Base-by-base conservation (phyloP, 1,139 yeast species). In the Sugiyamaella sp. region DNA sequence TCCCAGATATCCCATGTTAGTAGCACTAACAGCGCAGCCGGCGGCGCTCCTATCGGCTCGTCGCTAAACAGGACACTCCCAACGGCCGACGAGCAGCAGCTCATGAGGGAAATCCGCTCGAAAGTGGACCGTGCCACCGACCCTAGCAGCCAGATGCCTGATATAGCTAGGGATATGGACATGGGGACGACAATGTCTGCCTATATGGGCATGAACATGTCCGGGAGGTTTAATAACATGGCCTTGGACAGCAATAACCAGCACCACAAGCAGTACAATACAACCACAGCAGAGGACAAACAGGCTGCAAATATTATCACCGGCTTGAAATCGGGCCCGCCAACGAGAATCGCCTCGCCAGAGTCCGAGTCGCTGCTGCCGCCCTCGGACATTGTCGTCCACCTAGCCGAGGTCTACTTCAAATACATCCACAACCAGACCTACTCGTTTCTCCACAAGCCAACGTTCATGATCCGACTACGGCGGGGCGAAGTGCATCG, bases 351-450 rank as follows among this genome's bases (percentile, higher is more conserved):
- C 19, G 9, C 20, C 3, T 27, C 44, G 10, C 33, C 42, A 2
- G 45, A 46, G 17, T 2, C 39, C 16, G 50, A 46, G 4, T 25
- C 49, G 10, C 24, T 41, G 29, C 47, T 57, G 33, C 62, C 62
- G 9, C 58, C 61, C 2, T 20, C 52, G 49, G 66, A 65, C 35
- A 46, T 67, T 17, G 56, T 61, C 12, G 52, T 62, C 29, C 69
- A 67, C 46, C 60, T 67, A 32, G 65, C 59, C 2, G 68, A 66
- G 46, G 54, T 62, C 1, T 71, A 71, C 54, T 71, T 71, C 56
- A 59, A 67, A 35, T 64, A 69, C 46, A 61, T 71, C 41, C 72
- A 71, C 59, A 66, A 68, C 51, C 74, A 71, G 55, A 70, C 73
- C 3, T 71, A 71, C 55, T 66, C 70, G 14, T 70, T 71, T 52